phyloP scores from a whole-genome alignment of 305 asterid species.

The Solanum hybrid region DNA sequence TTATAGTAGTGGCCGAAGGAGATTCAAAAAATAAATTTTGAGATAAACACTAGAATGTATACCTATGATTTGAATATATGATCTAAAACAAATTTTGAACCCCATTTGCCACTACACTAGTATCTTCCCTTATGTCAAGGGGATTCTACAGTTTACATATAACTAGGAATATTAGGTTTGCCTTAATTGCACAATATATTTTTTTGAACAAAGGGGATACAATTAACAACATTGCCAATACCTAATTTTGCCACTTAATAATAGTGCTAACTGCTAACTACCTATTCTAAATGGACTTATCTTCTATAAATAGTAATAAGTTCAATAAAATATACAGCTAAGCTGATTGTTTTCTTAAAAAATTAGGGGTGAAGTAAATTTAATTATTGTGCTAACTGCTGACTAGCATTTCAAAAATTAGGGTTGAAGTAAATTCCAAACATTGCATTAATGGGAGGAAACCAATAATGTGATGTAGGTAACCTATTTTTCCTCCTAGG shows the following conservation, averaged over 20 bases:
- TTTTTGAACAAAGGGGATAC: not conserved
- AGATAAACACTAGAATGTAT: not conserved
- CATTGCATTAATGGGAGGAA: not conserved
- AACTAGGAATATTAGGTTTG: not conserved
- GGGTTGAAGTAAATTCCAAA: not conserved
- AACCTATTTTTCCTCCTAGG: not conserved
- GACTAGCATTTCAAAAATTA: too few relatives aligned
- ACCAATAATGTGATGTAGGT: not conserved
- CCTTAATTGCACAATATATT: not conserved
- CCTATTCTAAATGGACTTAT: not conserved
- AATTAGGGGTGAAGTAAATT: not conserved
- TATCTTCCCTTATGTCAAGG: not conserved
- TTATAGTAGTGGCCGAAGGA: not conserved
- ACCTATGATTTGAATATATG: not conserved
- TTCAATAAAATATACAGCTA: not conserved
- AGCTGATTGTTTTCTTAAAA: not conserved
- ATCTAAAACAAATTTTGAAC: not conserved
- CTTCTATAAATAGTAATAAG: not conserved
- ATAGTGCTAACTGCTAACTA: not conserved
- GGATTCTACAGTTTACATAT: not conserved
- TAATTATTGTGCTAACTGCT: not conserved
- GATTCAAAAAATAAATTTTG: not conserved
- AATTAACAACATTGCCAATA: not conserved
- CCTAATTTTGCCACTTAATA: not conserved
- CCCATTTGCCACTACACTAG: not conserved